Evolutionary conservation across 176 grass and related monocot genomes (phyloP), one percentile per base, ranked within the genome.

Genomic region (Dactylis glomerata): DNA sequence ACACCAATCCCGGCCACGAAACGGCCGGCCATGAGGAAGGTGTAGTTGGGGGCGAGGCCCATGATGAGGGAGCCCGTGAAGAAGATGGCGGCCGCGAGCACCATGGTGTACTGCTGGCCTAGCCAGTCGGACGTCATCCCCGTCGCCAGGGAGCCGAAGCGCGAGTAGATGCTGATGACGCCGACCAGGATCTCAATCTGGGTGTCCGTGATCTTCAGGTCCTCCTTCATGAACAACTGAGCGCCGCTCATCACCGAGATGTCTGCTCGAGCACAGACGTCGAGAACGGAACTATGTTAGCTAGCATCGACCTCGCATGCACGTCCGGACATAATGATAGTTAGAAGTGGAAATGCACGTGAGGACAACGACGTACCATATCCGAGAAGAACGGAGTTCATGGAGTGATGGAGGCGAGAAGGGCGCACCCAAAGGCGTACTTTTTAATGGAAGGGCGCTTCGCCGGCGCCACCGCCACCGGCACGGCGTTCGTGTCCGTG

Each of bases 331-430:
- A 8, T 10, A 7, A 26, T 45, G 38, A 27, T 19, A 31, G 22
- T 7, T 37, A 3, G 26, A 22, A 57, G 50, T 28, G 40, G 3
- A 32, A 52, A 72, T 50, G 41, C 54, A 36, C 4, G 41, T 10
- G 40, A 42, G 19, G 50, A 52, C 2, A 10, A 4, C 19, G 52
- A 34, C 76, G 58, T 68, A 97, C 94, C 94, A 12, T 97, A 97
- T 58, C 94, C 92, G 87, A 97, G 90, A 79, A 97, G 85, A 87
- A 92, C 89, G 85, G 94, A 97, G 83, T 94, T 97, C 82, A 87
- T 92, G 80, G 94, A 94, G 83, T n/a, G n/a, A n/a, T n/a, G n/a
- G n/a, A n/a, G n/a, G 92, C 94, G 72, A 97, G 88, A 6, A 97
- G 87, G 15, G 94, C 85, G 82, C 87, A 94, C 8, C 38, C 72